phyloP scores from a whole-genome alignment of 352 stramenopile genomes.

The Phytophthora brassicae region DNA sequence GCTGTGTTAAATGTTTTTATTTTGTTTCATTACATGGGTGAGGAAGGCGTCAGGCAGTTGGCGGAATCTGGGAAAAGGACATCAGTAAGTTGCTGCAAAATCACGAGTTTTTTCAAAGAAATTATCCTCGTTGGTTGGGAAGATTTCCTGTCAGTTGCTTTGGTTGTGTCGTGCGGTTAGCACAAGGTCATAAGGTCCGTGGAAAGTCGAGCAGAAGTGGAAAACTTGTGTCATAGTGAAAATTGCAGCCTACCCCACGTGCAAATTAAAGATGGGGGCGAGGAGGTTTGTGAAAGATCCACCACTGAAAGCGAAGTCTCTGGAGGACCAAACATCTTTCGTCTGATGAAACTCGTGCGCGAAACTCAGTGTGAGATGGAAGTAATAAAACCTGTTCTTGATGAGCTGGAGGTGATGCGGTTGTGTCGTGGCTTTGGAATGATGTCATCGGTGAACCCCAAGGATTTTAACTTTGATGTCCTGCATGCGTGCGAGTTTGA shows the following conservation, averaged over 20 bases:
- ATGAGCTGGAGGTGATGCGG: conserved; percentile 72
- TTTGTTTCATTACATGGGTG: no score
- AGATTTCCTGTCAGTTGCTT: neutral
- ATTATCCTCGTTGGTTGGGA: no score
- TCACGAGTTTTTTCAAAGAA: no score
- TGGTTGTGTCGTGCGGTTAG: neutral
- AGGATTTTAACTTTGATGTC: conserved; percentile 52
- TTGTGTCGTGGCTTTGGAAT: conserved; percentile 57
- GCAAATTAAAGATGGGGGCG: neutral
- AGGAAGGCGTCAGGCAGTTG: no score
- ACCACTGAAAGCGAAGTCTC: conserved; percentile 4
- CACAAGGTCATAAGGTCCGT: neutral
- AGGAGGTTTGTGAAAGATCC: neutral
- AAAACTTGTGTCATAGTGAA: conserved; percentile 1
- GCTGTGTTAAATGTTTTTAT: no score
- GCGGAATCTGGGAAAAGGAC: no score
- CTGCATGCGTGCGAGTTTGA: conserved; percentile 59
- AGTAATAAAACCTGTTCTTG: conserved; percentile 70
- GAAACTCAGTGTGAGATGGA: conserved; percentile 68
- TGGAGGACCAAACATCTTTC: conserved; percentile 30
- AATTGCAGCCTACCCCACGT: neutral
- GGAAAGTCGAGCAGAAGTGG: conserved; percentile 4
- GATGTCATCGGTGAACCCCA: conserved; percentile 44
- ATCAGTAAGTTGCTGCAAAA: no score
- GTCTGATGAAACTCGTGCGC: conserved; percentile 44